Base-by-base conservation (phyloP, 2,329 filamentous ascomycete species). In the Hirsutella thompsonii region DNA sequence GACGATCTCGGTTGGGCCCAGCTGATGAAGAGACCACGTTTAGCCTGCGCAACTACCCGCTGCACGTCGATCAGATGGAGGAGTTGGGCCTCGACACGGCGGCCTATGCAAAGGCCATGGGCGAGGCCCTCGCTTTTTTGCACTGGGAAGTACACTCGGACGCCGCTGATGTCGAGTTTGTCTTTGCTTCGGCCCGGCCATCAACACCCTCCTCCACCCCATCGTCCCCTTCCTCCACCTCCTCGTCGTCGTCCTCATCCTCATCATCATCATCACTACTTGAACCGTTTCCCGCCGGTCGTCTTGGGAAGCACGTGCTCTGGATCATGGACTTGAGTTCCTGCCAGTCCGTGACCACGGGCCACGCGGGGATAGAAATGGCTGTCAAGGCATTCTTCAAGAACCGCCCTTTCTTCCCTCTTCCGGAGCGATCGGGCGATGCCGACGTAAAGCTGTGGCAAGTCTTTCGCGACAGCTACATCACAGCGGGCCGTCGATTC, bases 121-220 rank as follows among this genome's bases (percentile, higher is more conserved):
- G 66, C 0, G 60, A 69, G 4, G 58, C 64, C 0, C 58, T 77
- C 0, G 70, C 72, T 0, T 55, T 68, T 3, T 54, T 76, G 39
- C 65, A 72, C 44, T 78, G 69, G 71, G 36, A 47, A 2, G 64
- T 58, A 0, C 45, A 54, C 10, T 49, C 73, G 0, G 70, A 77
- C 45, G 72, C 63, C 1, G 68, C 67, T 29, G 72, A 74, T 36
- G 60, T 78, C 2, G 70, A 78, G 38, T 76, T 75, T 46, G 72
- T 77, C 0, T 60, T 77, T 2, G 66, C 51, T 8, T 48, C 45
- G 1, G 40, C 14, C 8, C n/a, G 46, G 44, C 9, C 23, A 11
- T 3, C 39, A 37, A 2, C 29, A n/a, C 29, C 9, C 4, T 13
- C 29, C 11, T 13, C 11, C 29, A n/a, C 33, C 5, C 2, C 10